Percentiles rank a stretch among this genome's conserved stretches.
Conservation (phyloP, 805 yeast species). For the Candida orba region DNA sequence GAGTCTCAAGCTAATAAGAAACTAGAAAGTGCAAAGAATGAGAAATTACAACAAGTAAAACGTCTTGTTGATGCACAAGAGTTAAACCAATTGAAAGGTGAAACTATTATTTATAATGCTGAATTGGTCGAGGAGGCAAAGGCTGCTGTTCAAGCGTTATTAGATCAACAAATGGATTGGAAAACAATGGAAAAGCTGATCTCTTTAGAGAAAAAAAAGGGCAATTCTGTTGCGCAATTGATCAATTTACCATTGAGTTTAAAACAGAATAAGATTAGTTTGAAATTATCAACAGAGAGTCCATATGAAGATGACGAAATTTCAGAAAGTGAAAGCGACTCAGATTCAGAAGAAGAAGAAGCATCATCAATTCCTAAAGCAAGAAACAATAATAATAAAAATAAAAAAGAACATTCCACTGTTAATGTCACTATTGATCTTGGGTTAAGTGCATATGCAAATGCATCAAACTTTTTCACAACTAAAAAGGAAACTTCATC, state of each 20-base stretch:
- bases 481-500: conserved; percentile 67
- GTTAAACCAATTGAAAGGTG: conserved; percentile 61
- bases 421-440: conserved; percentile 62
- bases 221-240: conserved; percentile 53
- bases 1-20: conserved; percentile 70
- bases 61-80: conserved; percentile 58
- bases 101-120: conserved; percentile 61
- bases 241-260: conserved; percentile 67
- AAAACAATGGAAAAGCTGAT: conserved; percentile 73
- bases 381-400: background rate
- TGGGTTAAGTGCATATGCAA: conserved; percentile 73
- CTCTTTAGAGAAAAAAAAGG: conserved; percentile 57
- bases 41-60: conserved; percentile 63
- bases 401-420: conserved; percentile 3
- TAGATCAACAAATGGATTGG: conserved; percentile 93
- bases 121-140: conserved; percentile 67
- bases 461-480: conserved; percentile 76
- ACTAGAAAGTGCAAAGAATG: conserved; percentile 65
- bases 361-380: conserved; percentile 2
- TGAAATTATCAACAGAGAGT: conserved; percentile 44
- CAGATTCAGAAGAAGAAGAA: conserved; percentile 10
- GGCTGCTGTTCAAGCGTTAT: conserved; percentile 52
- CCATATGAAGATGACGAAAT: conserved; percentile 27
- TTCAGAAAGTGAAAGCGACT: conserved; percentile 13
- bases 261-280: conserved; percentile 55